A percentile compares a stretch with the other conserved stretches of the same genome.
Evolutionary conservation across 345 rosid genomes (phyloP).

Genomic region (Combretum micranthum): DNA sequence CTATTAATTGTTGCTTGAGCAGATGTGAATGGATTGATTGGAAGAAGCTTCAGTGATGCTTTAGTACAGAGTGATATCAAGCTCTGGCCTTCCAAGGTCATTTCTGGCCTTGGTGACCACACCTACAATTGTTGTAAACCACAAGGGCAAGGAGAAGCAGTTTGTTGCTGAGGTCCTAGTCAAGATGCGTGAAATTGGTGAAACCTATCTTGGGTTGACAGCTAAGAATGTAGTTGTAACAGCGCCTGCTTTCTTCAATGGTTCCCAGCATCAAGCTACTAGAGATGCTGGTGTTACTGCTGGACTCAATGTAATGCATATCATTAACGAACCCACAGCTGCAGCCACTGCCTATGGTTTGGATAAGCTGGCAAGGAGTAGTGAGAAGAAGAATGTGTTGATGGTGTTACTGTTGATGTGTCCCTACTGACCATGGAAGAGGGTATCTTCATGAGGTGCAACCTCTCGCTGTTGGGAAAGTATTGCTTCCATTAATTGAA

Average conservation of each 20-base stretch:
- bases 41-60: constrained; percentile 25
- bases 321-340: constrained; percentile 42
- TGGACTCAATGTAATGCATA: constrained; percentile 31
- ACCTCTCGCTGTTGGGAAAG: too few relatives aligned
- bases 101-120: constrained; percentile 19
- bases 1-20: too few relatives aligned
- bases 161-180: constrained; percentile 35
- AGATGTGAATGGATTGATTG: constrained; percentile 33
- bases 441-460: too few relatives aligned
- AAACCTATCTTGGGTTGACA: constrained; percentile 31
- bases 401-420: constrained; percentile 47
- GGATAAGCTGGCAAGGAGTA: constrained; percentile 34
- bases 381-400: constrained; percentile 38
- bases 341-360: constrained; percentile 53
- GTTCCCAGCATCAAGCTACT: constrained; percentile 39
- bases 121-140: constrained; percentile 19
- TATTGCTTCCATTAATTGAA: too few relatives aligned
- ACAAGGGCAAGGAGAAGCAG: constrained; percentile 27
- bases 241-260: constrained; percentile 40
- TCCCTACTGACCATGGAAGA: constrained; percentile 43
- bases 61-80: constrained; percentile 26
- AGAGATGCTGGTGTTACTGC: constrained; percentile 39
- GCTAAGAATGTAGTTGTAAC: constrained; percentile 35
- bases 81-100: constrained; percentile 30
- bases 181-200: constrained; percentile 41